These are phyloP conservation scores for Chrysopogon serrulatus DNA, from an alignment of 176 grass and related monocot species.

Conservation along the genomic window DNA sequence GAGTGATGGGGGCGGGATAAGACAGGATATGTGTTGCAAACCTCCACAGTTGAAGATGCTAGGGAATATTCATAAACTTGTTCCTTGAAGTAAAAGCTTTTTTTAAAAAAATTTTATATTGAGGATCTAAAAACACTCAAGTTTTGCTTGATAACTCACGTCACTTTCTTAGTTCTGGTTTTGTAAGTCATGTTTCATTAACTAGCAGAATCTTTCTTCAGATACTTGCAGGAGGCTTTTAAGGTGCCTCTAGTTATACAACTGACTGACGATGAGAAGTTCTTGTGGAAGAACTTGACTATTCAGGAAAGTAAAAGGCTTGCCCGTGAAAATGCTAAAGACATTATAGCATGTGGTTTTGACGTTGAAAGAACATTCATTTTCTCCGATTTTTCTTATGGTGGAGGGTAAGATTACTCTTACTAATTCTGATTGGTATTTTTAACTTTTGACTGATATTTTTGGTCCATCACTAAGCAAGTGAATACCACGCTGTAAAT, in stretches of 20 bases:
- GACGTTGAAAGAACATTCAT: slow-evolving; percentile 86
- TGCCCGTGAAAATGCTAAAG: slow-evolving; percentile 86
- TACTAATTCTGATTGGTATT: too few relatives aligned
- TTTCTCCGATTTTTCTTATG: slow-evolving; percentile 76
- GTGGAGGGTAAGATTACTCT: slow-evolving; percentile 55
- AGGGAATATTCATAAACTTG: too few relatives aligned
- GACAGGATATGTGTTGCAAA: neutral
- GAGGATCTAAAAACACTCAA: too few relatives aligned
- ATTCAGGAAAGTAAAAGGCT: slow-evolving; percentile 76
- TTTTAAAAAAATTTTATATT: too few relatives aligned
- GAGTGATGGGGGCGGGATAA: neutral
- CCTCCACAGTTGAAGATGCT: too few relatives aligned
- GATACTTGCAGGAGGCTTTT: slow-evolving; percentile 93
- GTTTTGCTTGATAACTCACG: too few relatives aligned
- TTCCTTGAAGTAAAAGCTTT: too few relatives aligned
- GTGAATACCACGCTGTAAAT: neutral
- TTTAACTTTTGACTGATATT: neutral
- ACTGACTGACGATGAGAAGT: slow-evolving; percentile 89
- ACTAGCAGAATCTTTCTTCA: too few relatives aligned
- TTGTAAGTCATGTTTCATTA: too few relatives aligned
- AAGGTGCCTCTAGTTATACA: slow-evolving; percentile 93
- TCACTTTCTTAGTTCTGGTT: too few relatives aligned
- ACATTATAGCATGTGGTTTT: slow-evolving; percentile 91
- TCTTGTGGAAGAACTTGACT: slow-evolving; percentile 74
- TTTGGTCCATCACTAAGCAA: too few relatives aligned